Base-by-base conservation (phyloP, 2,329 filamentous ascomycete genomes). In the Verticillium zaregamsianum region DNA sequence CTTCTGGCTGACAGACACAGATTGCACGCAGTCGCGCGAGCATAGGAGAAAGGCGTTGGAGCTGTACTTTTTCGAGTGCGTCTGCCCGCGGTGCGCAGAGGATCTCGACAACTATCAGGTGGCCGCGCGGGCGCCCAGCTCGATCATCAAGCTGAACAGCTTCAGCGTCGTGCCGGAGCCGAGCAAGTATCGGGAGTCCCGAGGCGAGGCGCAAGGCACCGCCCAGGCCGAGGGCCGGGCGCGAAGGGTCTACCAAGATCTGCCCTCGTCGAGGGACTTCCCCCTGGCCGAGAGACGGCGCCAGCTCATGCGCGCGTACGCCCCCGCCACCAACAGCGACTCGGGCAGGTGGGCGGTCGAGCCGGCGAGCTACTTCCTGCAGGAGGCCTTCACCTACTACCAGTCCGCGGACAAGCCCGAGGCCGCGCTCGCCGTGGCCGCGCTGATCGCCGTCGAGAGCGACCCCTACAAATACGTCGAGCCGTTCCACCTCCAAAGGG, bases 51-150 rank as follows among this genome's bases (percentile, higher is more conserved):
- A 76, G 57, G 76, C 76, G 0, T 74, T 87, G 6, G 68, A 69
- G 28, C 73, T 77, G 12, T 87, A 86, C 67, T 78, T 80, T 66
- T 87, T 87, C 65, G 66, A 73, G 8, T 87, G 85, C 66, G 64
- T 61, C 23, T 87, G 85, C 62, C 69, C 64, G 14, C 79, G 83
- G 35, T 87, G 85, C 68, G 68, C 67, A 12, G 71, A 78, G 15
- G 77, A 87, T 65, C 72, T 86, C 25, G 80, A 83, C 62, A 76
- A 84, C 55, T 87, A 87, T 66, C 76, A 85, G 62, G 79, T 82
- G 35, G 82, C 78, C 69, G 60, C 45, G 5, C 40, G 17, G 6
- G 72, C 76, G 59, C 58, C 45, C 2, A 80, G 77, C 14, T 76
- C 79, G 2, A 68, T 73, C 61, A 66, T 81, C 11, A 65, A 73